Evolutionary conservation across 2,329 filamentous ascomycete species (phyloP), one percentile per base, ranked within the genome.

Genomic region (Furcasterigmium furcatum): DNA sequence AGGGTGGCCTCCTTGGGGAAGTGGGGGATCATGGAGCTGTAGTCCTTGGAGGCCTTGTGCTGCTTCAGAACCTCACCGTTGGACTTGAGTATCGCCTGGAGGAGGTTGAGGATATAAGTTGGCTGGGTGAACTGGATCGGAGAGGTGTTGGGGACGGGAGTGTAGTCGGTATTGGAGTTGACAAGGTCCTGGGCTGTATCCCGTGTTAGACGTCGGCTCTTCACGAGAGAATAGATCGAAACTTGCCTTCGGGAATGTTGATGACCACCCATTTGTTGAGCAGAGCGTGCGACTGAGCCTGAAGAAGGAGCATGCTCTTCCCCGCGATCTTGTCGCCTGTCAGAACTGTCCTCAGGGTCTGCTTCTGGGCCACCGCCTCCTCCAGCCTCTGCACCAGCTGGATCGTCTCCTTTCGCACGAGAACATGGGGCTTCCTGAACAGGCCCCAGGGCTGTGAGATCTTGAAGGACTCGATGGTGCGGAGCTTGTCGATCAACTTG

Each of bases 391-490:
- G 73, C n/a, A 80, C 78, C 57, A 96, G 58, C 49, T 87, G 77
- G 34, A 88, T 71, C n/a, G 87, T 87, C 72, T 96, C 89, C 47
- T 79, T 74, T 55, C 91, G 80, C 51, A 96, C 72, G 61, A 99
- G 71, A 44, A 86, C 80, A 46, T 88, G 87, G 21, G 94, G 94
- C 54, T 83, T 79, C 55, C 88, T 75, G 68, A 97, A 99, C 58
- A 96, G 71, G 48, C 77, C 80, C 91, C 94, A 99, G 52, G 80
- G 84, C 75, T 97, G 94, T 20, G 83, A 88, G 19, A 83, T 76
- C 78, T 96, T 95, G 76, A 99, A 99, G 4, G 89, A 91, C 61
- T 95, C 88, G 44, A 87, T 76, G n/a, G 84, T 79, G 57, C 91
- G 80, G 70, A 99, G 73, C 63, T 85, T 81, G 69, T 96, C 91